Base-by-base conservation (phyloP, 2,329 filamentous ascomycete genomes). In the Colletotrichum melonis region DNA sequence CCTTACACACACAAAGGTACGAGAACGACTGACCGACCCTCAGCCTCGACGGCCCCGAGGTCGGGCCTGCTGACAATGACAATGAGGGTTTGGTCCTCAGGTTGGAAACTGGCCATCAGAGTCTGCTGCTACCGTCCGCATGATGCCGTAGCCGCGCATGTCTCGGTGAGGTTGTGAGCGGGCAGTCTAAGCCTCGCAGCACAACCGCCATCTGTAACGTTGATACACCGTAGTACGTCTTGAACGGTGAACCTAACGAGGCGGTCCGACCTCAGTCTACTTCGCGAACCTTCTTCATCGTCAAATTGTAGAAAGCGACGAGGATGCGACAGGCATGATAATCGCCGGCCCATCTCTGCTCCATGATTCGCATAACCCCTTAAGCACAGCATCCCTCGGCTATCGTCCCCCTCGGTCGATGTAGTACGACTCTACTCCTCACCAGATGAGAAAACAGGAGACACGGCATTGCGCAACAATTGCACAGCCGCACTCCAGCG, bases 401-500 rank as follows among this genome's bases (percentile, higher is more conserved):
- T 52, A 26, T 70, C 66, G 35, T 32, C 42, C 26, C 30, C 19
- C 38, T 59, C 65, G n/a, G 28, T 42, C 52, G 30, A 30, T n/a
- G 54, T 49, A 58, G 35, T 32, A 58, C 35, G 54, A 66, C 30
- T 46, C 22, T 58, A 6, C 19, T 46, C 19, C 63, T 65, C 30
- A 22, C 32, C 22, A 16, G 32, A 24, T 28, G 22, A 55, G 55
- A 42, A 24, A 57, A 42, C 30, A 24, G 52, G 63, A 46, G 22
- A 64, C n/a, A 64, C 22, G 28, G 46, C 28, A 26, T n/a, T 12
- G 52, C 38, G 32, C 49, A 19, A 24, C 32, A 19, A 14, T 65
- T 73, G 71, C 71, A 73, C 71, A 70, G 71, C 71, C 71, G 67
- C 71, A 73, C 71, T 26, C 30, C 52, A 62, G 71, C 71, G 71